Conservation (phyloP, 345 rosid species). For the Hibiscus trionum region DNA sequence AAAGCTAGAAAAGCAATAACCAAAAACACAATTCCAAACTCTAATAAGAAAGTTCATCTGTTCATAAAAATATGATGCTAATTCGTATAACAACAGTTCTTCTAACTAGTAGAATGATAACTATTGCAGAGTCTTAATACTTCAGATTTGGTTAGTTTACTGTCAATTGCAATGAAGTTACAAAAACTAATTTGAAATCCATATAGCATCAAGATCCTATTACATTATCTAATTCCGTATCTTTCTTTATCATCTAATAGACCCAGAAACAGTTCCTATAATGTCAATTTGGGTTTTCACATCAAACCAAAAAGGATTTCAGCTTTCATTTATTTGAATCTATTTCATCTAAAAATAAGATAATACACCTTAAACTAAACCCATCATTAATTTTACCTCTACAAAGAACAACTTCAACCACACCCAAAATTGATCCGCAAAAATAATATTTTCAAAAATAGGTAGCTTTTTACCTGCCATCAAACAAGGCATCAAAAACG, state of each 20-base stretch:
- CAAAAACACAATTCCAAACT: not conserved
- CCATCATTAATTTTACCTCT: not conserved
- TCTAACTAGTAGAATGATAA: not conserved
- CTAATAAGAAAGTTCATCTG: not conserved
- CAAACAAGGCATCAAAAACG: conserved; percentile 74
- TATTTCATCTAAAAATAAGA: not conserved
- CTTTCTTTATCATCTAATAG: not conserved
- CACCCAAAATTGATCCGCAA: not conserved
- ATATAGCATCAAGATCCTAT: not conserved
- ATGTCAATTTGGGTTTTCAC: not conserved
- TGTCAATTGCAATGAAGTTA: not conserved
- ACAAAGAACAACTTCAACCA: not conserved
- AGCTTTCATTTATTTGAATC: not conserved
- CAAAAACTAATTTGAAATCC: not conserved
- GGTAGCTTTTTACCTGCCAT: conserved; percentile 57
- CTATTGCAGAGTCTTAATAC: not conserved
- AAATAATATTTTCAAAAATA: not conserved
- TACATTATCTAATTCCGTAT: not conserved
- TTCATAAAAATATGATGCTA: not conserved
- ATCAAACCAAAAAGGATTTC: not conserved
- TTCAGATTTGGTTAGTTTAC: not conserved
- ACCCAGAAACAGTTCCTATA: not conserved
- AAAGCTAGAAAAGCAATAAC: not conserved
- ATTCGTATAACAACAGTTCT: not conserved
- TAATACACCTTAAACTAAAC: not conserved